phyloP scores from a whole-genome alignment of 1,284 basidiomycete genomes.

The Cryptococcus amylolentus region DNA sequence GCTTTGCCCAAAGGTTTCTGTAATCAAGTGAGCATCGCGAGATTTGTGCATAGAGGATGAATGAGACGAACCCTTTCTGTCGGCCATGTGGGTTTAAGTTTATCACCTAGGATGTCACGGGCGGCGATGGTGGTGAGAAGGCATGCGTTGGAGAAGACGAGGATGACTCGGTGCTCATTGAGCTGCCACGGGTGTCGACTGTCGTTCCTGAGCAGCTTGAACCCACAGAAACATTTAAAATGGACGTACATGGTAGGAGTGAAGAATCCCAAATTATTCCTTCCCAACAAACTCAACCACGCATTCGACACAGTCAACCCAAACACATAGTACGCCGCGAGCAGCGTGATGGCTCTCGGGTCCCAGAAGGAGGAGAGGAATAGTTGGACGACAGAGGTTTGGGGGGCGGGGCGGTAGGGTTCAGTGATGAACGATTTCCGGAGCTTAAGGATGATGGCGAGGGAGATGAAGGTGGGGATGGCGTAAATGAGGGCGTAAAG shows the following conservation, averaged over 20 bases:
- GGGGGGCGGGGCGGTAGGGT: constrained; percentile 7
- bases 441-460: constrained; percentile 23
- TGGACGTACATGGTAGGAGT: constrained; percentile 14
- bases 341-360: constrained; percentile 14
- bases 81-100: constrained; percentile 32
- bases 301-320: constrained; percentile 16
- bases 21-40: background rate
- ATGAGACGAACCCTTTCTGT: constrained; percentile 19
- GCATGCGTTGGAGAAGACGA: constrained; percentile 27
- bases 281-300: constrained; percentile 11
- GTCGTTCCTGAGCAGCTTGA: background rate
- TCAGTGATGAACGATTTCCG: constrained; percentile 28
- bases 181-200: constrained; percentile 43
- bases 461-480: constrained; percentile 52
- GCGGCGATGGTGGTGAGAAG: constrained; percentile 26
- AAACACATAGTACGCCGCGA: constrained; percentile 23
- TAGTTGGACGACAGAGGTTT: constrained; percentile 10
- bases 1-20: constrained; percentile 10
- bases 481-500: constrained; percentile 58
- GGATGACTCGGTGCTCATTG: constrained; percentile 45
- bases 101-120: constrained; percentile 25
- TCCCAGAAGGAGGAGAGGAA: constrained; percentile 21
- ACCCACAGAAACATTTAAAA: background rate
- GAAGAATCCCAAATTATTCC: constrained; percentile 8
- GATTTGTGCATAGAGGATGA: no score